These are phyloP conservation scores for Calendula officinalis DNA, from an alignment of 129 eudicot genomes.

Conservation along the genomic window DNA sequence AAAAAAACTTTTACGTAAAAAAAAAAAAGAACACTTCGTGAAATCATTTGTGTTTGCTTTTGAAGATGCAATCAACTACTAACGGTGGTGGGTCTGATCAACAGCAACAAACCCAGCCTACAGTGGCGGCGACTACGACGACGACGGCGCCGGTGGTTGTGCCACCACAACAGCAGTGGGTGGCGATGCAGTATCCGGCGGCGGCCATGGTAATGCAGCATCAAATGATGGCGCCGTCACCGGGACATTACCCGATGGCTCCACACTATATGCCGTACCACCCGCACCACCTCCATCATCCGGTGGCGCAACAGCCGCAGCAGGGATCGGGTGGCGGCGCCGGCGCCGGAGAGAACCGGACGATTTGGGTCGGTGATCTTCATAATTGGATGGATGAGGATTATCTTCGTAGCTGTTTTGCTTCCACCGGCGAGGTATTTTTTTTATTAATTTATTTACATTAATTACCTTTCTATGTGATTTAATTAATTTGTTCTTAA, in stretches of 20 bases:
- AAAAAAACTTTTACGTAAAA: conserved; percentile 21
- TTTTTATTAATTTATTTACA: not conserved
- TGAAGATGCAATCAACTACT: conserved; percentile 44
- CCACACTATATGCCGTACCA: conserved; percentile 78
- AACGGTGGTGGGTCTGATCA: conserved; percentile 44
- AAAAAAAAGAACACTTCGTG: conserved; percentile 1
- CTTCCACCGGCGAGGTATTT: conserved; percentile 74
- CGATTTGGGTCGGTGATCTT: conserved; percentile 93
- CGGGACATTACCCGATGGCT: conserved; percentile 60
- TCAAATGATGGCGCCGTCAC: conserved; percentile 73
- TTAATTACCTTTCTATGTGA: not conserved
- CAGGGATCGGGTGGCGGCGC: conserved; percentile 44
- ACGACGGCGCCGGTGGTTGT: conserved; percentile 24
- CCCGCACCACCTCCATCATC: conserved; percentile 53
- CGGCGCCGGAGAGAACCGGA: conserved; percentile 60
- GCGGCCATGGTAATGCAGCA: conserved; percentile 91
- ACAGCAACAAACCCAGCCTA: conserved; percentile 19
- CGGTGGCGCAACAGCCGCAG: conserved; percentile 34
- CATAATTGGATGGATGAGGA: conserved; percentile 96
- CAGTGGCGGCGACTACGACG: conserved; percentile 18
- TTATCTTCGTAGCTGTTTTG: conserved; percentile 77
- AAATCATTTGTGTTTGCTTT: not conserved
- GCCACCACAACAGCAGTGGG: conserved; percentile 61
- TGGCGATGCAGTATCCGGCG: conserved; percentile 83
- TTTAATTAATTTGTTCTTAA: not conserved